These are phyloP conservation scores for Alternaria viburni DNA, from an alignment of 2,329 filamentous ascomycete species.

Conservation along the genomic window DNA sequence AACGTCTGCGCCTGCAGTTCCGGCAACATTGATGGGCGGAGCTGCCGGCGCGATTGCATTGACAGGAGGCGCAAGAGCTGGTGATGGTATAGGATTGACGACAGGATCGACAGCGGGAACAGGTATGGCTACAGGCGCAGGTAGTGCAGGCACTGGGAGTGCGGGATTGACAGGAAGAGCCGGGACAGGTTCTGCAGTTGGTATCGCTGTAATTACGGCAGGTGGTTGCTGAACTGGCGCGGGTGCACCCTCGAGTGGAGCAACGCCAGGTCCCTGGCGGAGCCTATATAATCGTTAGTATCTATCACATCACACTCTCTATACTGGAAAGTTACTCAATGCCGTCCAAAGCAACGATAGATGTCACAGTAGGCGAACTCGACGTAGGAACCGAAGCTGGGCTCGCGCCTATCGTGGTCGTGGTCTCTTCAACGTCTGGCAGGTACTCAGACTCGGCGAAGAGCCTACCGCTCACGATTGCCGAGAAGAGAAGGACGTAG, in stretches of 20 bases:
- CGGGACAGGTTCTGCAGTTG: not conserved
- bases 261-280: conserved; percentile 16
- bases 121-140: not conserved
- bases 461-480: not conserved
- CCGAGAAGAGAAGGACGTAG: not conserved
- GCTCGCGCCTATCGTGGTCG: conserved; percentile 2
- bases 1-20: not conserved
- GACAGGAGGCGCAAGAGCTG: conserved; percentile 1
- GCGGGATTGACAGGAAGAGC: not conserved
- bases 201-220: not conserved
- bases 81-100: conserved; percentile 4
- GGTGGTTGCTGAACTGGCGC: conserved; percentile 4
- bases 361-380: not conserved
- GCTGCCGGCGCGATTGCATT: not conserved
- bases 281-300: conserved; percentile 14
- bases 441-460: not conserved
- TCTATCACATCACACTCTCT: not conserved
- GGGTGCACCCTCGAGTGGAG: not conserved
- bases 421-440: not conserved
- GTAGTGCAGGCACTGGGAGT: not conserved
- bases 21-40: not conserved
- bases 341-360: not conserved
- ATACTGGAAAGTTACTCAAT: not conserved
- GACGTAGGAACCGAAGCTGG: conserved; percentile 7
- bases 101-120: not conserved